phyloP scores from a whole-genome alignment of 2,329 filamentous ascomycete species.

The Cryoendolithus antarcticus region DNA sequence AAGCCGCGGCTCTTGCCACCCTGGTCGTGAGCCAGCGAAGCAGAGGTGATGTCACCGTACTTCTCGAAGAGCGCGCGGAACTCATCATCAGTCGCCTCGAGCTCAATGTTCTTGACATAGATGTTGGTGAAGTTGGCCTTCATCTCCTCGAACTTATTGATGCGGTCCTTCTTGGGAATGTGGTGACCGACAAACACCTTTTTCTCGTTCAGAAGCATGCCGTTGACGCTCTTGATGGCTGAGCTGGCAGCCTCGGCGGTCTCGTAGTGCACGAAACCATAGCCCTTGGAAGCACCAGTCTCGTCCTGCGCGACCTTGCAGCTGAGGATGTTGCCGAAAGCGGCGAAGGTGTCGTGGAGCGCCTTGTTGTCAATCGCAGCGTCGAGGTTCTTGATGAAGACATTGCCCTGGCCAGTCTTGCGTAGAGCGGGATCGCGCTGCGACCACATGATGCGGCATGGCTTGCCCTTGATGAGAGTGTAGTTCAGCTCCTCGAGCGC shows the following conservation, averaged over 20 bases:
- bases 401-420: constrained; percentile 98
- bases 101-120: constrained; percentile 95
- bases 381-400: constrained; percentile 99
- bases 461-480: constrained; percentile 95
- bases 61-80: constrained; percentile 89
- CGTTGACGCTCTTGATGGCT: constrained; percentile 99
- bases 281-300: constrained; percentile 91
- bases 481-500: constrained; percentile 99
- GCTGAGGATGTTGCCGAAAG: constrained; percentile 97
- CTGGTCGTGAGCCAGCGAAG: constrained; percentile 86
- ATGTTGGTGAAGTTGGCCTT: constrained; percentile 99
- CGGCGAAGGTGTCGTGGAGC: constrained; percentile 96
- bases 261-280: constrained; percentile 99
- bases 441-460: constrained; percentile 99
- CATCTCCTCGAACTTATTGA: constrained; percentile 99
- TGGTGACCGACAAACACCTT: constrained; percentile 99
- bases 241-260: constrained; percentile 92
- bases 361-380: constrained; percentile 99
- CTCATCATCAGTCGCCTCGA: constrained; percentile 78
- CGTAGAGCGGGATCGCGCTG: constrained; percentile 97
- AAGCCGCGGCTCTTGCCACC: constrained; percentile 95
- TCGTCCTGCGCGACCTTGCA: constrained; percentile 99
- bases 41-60: constrained; percentile 89
- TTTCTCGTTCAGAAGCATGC: constrained; percentile 99
- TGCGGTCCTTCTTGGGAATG: constrained; percentile 99